phyloP scores from a whole-genome alignment of 1,284 basidiomycete genomes.

The Stygiomarasmius scandens region DNA sequence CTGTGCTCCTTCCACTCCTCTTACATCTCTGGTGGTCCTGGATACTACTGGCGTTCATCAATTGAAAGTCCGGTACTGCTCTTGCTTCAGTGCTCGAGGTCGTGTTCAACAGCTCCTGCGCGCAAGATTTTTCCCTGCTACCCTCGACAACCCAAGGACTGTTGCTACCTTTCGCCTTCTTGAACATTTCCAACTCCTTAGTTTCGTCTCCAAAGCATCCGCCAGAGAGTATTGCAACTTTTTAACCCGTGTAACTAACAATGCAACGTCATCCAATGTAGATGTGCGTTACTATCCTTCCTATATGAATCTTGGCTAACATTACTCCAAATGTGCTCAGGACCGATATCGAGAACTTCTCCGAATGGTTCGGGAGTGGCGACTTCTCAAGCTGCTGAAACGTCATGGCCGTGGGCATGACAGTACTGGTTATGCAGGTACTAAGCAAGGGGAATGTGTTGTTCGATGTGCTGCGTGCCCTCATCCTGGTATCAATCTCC shows the following conservation, averaged over 20 bases:
- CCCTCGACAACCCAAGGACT: conserved; percentile 20
- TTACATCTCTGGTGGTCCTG: conserved; percentile 17
- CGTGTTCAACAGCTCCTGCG: conserved; percentile 23
- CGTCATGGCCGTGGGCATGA: conserved; percentile 19
- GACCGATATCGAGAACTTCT: conserved; percentile 14
- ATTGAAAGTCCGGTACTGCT: conserved; percentile 24
- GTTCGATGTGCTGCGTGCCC: conserved; percentile 26
- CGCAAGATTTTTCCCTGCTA: conserved; percentile 24
- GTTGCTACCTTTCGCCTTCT: conserved; percentile 26
- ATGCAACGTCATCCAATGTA: conserved; percentile 20
- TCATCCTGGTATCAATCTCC: conserved; percentile 32
- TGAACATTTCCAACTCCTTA: conserved; percentile 26
- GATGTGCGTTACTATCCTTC: neutral
- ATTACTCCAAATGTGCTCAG: neutral
- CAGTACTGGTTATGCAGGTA: conserved; percentile 10
- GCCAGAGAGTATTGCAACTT: conserved; percentile 27
- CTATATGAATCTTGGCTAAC: neutral
- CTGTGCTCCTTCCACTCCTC: neutral
- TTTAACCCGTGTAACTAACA: conserved; percentile 23
- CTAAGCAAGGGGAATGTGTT: conserved; percentile 15
- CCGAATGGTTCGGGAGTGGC: conserved; percentile 17
- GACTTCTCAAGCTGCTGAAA: conserved; percentile 21
- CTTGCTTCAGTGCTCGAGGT: conserved; percentile 13
- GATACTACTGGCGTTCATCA: conserved; percentile 20
- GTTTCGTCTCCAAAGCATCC: conserved; percentile 26